phyloP scores from a whole-genome alignment of 371 early-diverging fungal species.

The Globomyces sp. region DNA sequence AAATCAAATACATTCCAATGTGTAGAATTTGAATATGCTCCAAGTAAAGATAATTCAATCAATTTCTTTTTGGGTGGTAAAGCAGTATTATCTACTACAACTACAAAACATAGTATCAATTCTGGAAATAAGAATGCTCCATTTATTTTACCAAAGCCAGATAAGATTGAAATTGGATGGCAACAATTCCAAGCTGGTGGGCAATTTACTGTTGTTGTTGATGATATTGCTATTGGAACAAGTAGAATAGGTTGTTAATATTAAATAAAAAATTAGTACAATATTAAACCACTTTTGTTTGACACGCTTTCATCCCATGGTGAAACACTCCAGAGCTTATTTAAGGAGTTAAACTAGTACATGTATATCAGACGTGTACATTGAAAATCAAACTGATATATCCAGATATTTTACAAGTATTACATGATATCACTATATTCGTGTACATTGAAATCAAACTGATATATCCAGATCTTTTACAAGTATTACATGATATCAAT shows the following conservation, averaged over 20 bases:
- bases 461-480: not conserved
- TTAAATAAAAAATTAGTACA: not conserved
- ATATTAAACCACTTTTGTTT: too few relatives aligned
- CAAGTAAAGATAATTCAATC: not conserved
- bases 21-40: not conserved
- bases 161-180: conserved; percentile 2
- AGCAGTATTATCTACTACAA: not conserved
- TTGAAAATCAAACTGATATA: not conserved
- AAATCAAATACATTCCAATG: not conserved
- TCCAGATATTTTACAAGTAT: not conserved
- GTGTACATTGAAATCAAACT: not conserved
- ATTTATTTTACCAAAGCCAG: not conserved
- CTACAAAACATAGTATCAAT: conserved; percentile 4
- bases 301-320: too few relatives aligned
- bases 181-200: not conserved
- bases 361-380: not conserved
- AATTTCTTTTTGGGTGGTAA: not conserved
- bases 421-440: not conserved
- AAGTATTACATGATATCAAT: not conserved
- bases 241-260: conserved; percentile 2
- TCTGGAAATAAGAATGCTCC: conserved; percentile 5
- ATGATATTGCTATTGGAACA: conserved; percentile 5
- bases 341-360: too few relatives aligned
- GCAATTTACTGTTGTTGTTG: not conserved
- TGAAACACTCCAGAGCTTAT: too few relatives aligned